Percentiles rank a stretch among this genome's conserved stretches.
Evolutionary conservation across 192 early-diverging fungal species (phyloP).

Genomic region (Backusella tuberculispora): DNA sequence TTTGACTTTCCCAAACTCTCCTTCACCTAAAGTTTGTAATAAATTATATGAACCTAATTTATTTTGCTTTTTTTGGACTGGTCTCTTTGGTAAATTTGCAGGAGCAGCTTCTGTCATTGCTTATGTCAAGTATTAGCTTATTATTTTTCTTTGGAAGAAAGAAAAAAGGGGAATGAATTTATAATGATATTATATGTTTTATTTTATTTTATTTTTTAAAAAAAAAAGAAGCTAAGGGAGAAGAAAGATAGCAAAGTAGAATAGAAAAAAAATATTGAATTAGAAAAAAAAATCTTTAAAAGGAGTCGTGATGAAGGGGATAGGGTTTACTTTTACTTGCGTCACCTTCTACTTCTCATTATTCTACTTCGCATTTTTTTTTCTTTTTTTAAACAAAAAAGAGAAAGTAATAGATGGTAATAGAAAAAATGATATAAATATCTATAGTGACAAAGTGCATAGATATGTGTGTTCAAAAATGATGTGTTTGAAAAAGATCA

Average conservation of each 20-base stretch:
- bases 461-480: background rate
- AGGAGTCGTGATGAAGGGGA: conserved; percentile 4
- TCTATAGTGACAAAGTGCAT: background rate
- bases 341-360: conserved; percentile 3
- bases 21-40: conserved; percentile 87
- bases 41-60: conserved; percentile 77
- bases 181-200: background rate
- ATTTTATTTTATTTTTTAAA: background rate
- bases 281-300: background rate
- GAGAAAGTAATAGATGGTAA: background rate
- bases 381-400: background rate
- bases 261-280: background rate
- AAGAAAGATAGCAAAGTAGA: background rate
- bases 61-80: conserved; percentile 20
- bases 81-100: conserved; percentile 7
- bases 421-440: background rate
- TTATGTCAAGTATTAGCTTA: background rate
- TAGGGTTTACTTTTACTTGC: background rate
- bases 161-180: background rate
- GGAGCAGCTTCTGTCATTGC: background rate
- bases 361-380: background rate
- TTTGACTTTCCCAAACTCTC: conserved; percentile 92
- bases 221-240: background rate
- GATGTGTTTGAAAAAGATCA: conserved; percentile 4
- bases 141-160: background rate